Conservation (phyloP, 2,329 filamentous ascomycete species). For the Botrytis hyacinthi region DNA sequence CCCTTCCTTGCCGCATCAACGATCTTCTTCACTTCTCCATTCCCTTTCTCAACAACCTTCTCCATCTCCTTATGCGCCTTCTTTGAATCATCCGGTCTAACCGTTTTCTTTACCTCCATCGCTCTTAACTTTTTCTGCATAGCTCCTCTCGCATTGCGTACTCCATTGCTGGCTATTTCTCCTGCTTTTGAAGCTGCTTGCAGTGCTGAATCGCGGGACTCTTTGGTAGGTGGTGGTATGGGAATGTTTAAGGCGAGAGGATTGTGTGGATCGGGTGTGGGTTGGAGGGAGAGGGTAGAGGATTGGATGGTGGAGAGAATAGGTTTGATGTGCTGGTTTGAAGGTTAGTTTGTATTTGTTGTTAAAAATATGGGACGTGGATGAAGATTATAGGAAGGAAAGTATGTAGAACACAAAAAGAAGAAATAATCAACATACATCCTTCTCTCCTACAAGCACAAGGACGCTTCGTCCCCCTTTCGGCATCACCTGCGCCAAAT, state of each 20-base stretch:
- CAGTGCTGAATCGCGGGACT: slow-evolving; percentile 45
- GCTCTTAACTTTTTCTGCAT: slow-evolving; percentile 41
- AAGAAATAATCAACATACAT: slow-evolving; percentile 45
- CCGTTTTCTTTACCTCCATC: slow-evolving; percentile 39
- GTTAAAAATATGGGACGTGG: neutral
- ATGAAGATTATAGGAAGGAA: neutral
- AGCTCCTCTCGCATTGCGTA: slow-evolving; percentile 38
- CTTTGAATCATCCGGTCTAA: slow-evolving; percentile 42
- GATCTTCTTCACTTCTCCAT: slow-evolving; percentile 39
- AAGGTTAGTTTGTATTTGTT: neutral
- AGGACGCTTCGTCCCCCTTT: slow-evolving; percentile 59
- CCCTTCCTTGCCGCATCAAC: slow-evolving; percentile 41
- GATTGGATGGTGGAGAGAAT: slow-evolving; percentile 52
- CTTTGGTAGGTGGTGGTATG: slow-evolving; percentile 56
- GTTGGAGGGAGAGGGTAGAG: slow-evolving; percentile 50
- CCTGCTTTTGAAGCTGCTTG: slow-evolving; percentile 37
- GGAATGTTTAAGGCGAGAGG: slow-evolving; percentile 53
- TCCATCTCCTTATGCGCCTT: slow-evolving; percentile 43
- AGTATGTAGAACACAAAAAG: neutral
- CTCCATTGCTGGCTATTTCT: slow-evolving; percentile 34
- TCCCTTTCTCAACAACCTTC: slow-evolving; percentile 40
- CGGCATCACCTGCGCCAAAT: slow-evolving; percentile 65
- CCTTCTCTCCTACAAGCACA: slow-evolving; percentile 63
- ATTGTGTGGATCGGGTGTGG: slow-evolving; percentile 47
- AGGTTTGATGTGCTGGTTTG: slow-evolving; percentile 51